Evolutionary conservation across 495 filamentous ascomycete genomes (phyloP).

Genomic region (Hypoxylon cercidicola): DNA sequence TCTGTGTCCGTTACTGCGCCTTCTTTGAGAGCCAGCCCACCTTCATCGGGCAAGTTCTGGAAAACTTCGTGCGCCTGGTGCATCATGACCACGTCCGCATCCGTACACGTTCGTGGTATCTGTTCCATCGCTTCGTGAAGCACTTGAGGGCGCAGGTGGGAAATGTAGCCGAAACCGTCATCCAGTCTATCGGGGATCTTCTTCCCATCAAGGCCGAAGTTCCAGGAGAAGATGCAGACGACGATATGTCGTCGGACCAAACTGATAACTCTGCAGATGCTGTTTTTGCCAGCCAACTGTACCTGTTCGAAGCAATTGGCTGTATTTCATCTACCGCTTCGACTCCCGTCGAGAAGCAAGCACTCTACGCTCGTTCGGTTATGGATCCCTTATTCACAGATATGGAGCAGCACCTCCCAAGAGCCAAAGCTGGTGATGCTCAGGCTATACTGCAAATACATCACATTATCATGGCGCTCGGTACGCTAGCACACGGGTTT

Average conservation of each 20-base stretch:
- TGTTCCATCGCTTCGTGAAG: slow-evolving; percentile 94
- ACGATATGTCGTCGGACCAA: slow-evolving; percentile 94
- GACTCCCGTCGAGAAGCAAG: slow-evolving; percentile 82
- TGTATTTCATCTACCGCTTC: slow-evolving; percentile 82
- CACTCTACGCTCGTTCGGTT: slow-evolving; percentile 82
- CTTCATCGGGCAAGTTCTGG: slow-evolving; percentile 84
- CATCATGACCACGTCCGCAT: slow-evolving; percentile 88
- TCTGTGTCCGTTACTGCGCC: slow-evolving; percentile 90
- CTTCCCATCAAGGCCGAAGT: slow-evolving; percentile 91
- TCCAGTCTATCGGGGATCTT: slow-evolving; percentile 88
- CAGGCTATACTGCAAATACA: slow-evolving; percentile 88
- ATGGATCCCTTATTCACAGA: slow-evolving; percentile 86
- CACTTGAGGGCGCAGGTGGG: slow-evolving; percentile 83
- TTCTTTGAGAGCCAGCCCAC: slow-evolving; percentile 88
- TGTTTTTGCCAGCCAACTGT: slow-evolving; percentile 88
- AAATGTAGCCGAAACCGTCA: slow-evolving; percentile 87
- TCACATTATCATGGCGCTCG: slow-evolving; percentile 95
- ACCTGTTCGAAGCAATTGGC: slow-evolving; percentile 93
- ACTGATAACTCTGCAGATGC: slow-evolving; percentile 88
- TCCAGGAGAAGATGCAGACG: slow-evolving; percentile 77
- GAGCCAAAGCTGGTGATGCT: slow-evolving; percentile 81
- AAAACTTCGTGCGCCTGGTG: slow-evolving; percentile 88
- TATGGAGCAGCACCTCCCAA: slow-evolving; percentile 77
- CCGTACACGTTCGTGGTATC: slow-evolving; percentile 92
- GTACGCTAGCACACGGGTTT: slow-evolving; percentile 88